Evolutionary conservation across 2,329 filamentous ascomycete species (phyloP).

Genomic region (Trichophyton schoenleinii): DNA sequence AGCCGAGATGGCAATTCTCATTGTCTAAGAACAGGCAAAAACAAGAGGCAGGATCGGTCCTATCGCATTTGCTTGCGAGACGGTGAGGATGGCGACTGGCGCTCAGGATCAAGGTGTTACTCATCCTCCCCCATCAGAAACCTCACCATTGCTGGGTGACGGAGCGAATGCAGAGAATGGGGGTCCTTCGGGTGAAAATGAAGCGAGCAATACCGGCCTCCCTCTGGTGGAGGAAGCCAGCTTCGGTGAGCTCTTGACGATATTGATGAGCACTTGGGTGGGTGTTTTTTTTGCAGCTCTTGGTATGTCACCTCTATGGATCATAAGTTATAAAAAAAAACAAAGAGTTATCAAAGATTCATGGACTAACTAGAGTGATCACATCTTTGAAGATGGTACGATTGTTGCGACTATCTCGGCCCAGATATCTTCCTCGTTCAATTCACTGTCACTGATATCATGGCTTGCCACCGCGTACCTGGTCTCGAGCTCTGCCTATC

Average conservation of each 20-base stretch:
- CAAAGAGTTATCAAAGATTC: background rate
- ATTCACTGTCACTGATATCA: constrained; percentile 66
- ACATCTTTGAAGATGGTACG: constrained; percentile 48
- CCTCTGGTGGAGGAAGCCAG: constrained; percentile 33
- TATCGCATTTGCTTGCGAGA: background rate
- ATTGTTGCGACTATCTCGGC: constrained; percentile 76
- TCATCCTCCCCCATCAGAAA: constrained; percentile 9
- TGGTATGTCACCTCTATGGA: constrained; percentile 22
- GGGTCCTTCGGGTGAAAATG: background rate
- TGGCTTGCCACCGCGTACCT: constrained; percentile 84
- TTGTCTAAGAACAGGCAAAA: background rate
- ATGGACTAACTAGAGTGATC: constrained; percentile 2
- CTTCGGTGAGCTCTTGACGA: constrained; percentile 35
- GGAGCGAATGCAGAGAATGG: constrained; percentile 5
- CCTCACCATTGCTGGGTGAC: constrained; percentile 11
- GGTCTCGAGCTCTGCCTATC: constrained; percentile 75
- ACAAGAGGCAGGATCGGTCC: background rate
- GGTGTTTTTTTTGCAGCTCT: constrained; percentile 45
- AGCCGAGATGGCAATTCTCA: background rate
- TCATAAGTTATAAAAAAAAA: background rate
- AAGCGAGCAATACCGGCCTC: constrained; percentile 6
- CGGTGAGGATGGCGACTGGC: background rate
- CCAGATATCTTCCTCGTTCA: constrained; percentile 72
- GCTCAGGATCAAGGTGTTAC: background rate
- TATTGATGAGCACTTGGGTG: constrained; percentile 41